Percentiles rank a stretch among this genome's conserved stretches.
phyloP scores from a whole-genome alignment of 129 eudicot species.

The Daucus carota region DNA sequence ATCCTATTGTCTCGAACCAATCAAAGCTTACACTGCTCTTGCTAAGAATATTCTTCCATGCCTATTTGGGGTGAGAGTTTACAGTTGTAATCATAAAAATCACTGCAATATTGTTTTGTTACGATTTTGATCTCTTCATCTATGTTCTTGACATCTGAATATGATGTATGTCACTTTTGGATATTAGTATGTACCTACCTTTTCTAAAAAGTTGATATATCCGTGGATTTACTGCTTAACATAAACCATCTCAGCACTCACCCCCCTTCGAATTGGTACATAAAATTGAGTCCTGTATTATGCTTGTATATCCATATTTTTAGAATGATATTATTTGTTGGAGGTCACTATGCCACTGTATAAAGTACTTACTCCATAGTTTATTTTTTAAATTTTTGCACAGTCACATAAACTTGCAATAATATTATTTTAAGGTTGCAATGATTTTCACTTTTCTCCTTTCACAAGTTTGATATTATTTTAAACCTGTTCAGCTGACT shows the following conservation, averaged over 20 bases:
- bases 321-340: background rate
- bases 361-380: background rate
- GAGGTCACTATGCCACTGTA: background rate
- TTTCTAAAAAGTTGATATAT: background rate
- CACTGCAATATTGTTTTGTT: background rate
- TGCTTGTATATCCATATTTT: background rate
- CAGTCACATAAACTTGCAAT: background rate
- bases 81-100: conserved; percentile 43
- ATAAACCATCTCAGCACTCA: background rate
- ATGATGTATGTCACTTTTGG: background rate
- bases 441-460: background rate
- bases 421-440: too few relatives aligned
- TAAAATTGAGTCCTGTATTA: background rate
- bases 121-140: background rate
- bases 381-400: too few relatives aligned
- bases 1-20: conserved; percentile 41
- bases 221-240: background rate
- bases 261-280: background rate
- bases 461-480: background rate
- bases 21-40: conserved; percentile 29
- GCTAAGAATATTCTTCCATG: conserved; percentile 41
- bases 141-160: background rate
- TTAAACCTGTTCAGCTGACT: conserved; percentile 34
- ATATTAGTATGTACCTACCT: background rate
- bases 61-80: conserved; percentile 54